Conservation (phyloP, 2,329 filamentous ascomycete species). For the Lecanicillium sp. region DNA sequence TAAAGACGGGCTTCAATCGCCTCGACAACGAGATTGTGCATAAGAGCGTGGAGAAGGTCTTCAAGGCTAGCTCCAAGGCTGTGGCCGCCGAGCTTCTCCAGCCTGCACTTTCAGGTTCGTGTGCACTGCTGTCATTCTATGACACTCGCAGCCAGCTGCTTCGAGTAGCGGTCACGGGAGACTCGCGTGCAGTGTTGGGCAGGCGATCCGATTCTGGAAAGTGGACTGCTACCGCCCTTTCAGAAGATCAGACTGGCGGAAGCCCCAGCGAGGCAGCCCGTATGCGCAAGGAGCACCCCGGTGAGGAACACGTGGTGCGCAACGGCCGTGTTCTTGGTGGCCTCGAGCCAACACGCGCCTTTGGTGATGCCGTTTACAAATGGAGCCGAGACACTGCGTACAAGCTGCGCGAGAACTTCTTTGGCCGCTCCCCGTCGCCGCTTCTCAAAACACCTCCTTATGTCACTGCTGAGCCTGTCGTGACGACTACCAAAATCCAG, state of each 20-base stretch:
- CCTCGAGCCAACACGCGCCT: constrained; percentile 86
- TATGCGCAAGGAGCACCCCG: constrained; percentile 78
- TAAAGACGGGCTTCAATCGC: constrained; percentile 83
- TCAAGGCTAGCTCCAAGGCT: constrained; percentile 83
- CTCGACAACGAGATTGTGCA: constrained; percentile 93
- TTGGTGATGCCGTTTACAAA: constrained; percentile 95
- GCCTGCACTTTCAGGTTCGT: constrained; percentile 93
- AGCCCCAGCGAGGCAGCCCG: constrained; percentile 79
- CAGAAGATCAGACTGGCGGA: constrained; percentile 86
- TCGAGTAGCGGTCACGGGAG: constrained; percentile 90
- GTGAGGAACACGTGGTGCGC: constrained; percentile 77
- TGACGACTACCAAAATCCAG: constrained; percentile 87
- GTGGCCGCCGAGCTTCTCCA: constrained; percentile 86
- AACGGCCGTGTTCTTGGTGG: constrained; percentile 89
- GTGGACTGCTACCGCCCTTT: constrained; percentile 86
- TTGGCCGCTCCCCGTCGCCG: constrained; percentile 69
- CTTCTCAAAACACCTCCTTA: constrained; percentile 88
- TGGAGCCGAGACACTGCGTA: constrained; percentile 83
- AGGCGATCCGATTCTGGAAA: constrained; percentile 71
- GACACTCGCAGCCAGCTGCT: constrained; percentile 80
- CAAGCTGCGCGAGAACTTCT: constrained; percentile 77
- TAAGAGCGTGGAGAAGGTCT: constrained; percentile 83
- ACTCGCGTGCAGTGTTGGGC: constrained; percentile 90
- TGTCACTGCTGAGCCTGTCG: constrained; percentile 89
- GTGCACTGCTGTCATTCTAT: constrained; percentile 92